A percentile compares a stretch with the other conserved stretches of the same genome.
Evolutionary conservation across 495 filamentous ascomycete genomes (phyloP).

Genomic region (Hypoxylon cercidicola): DNA sequence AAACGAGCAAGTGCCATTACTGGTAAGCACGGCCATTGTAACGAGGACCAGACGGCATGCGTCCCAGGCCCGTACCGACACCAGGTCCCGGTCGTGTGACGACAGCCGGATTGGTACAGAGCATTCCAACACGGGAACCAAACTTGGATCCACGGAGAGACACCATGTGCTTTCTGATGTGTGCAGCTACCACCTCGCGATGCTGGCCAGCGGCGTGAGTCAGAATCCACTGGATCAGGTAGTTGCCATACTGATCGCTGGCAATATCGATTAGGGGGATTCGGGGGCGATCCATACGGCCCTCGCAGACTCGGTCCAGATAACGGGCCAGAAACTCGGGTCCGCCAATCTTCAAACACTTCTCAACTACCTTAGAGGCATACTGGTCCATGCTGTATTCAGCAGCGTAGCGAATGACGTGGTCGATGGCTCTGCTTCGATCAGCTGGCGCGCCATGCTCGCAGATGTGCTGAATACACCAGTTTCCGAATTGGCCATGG

Average conservation of each 20-base stretch:
- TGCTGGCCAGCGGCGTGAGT: slow-evolving; percentile 86
- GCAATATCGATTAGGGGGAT: slow-evolving; percentile 99
- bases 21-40: slow-evolving; percentile 63
- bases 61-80: slow-evolving; percentile 68
- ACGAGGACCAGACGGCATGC: slow-evolving; percentile 63
- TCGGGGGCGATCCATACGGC: slow-evolving; percentile 87
- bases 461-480: slow-evolving; percentile 99
- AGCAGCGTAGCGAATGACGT: slow-evolving; percentile 88
- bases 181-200: slow-evolving; percentile 89
- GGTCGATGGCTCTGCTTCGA: slow-evolving; percentile 91
- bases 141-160: slow-evolving; percentile 98
- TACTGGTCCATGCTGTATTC: slow-evolving; percentile 99
- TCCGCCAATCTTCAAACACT: slow-evolving; percentile 96
- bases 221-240: slow-evolving; percentile 95
- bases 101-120: slow-evolving; percentile 93
- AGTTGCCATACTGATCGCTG: slow-evolving; percentile 98
- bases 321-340: slow-evolving; percentile 91
- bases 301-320: slow-evolving; percentile 92
- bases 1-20: slow-evolving; percentile 43
- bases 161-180: slow-evolving; percentile 99
- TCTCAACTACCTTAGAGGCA: slow-evolving; percentile 98
- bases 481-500: slow-evolving; percentile 99
- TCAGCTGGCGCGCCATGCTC: slow-evolving; percentile 94
- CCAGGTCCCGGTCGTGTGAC: slow-evolving; percentile 87
- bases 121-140: slow-evolving; percentile 97